Conservation (phyloP, 805 yeast species). For the Wickerhamia fluorescens region DNA sequence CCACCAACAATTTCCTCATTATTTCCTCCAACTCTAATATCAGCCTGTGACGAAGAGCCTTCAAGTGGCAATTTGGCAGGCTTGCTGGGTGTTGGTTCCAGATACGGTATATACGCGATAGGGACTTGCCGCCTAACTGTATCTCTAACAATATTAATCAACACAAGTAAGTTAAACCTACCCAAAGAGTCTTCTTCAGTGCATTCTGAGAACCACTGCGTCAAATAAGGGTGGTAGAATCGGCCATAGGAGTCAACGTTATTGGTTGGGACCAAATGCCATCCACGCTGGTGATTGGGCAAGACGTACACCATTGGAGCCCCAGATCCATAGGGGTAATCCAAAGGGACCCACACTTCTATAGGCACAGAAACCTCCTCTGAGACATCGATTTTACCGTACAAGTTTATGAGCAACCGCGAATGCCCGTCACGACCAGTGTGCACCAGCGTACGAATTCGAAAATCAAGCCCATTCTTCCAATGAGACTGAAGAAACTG, state of each 20-base stretch:
- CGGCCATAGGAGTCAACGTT: slow-evolving; percentile 65
- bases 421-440: slow-evolving; percentile 51
- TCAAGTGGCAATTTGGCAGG: no score
- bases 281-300: slow-evolving; percentile 39
- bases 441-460: slow-evolving; percentile 58
- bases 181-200: slow-evolving; percentile 1
- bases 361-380: slow-evolving; percentile 37
- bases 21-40: no score
- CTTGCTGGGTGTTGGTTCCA: no score
- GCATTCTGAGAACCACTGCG: slow-evolving; percentile 43
- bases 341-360: slow-evolving; percentile 69
- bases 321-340: slow-evolving; percentile 46
- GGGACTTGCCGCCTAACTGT: slow-evolving; percentile 4
- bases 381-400: slow-evolving; percentile 45
- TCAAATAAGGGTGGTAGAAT: slow-evolving; percentile 60
- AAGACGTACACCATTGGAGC: slow-evolving; percentile 64
- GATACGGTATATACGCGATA: no score
- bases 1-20: no score
- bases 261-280: slow-evolving; percentile 49
- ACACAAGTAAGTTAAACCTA: slow-evolving; percentile 14
- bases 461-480: slow-evolving; percentile 32
- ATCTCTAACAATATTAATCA: slow-evolving; percentile 10
- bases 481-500: slow-evolving; percentile 44
- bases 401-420: slow-evolving; percentile 53
- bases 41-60: no score